Percentiles rank a stretch among this genome's conserved stretches.
Evolutionary conservation across 176 grass and related monocot species (phyloP).

Genomic region (Aechmea fasciata): DNA sequence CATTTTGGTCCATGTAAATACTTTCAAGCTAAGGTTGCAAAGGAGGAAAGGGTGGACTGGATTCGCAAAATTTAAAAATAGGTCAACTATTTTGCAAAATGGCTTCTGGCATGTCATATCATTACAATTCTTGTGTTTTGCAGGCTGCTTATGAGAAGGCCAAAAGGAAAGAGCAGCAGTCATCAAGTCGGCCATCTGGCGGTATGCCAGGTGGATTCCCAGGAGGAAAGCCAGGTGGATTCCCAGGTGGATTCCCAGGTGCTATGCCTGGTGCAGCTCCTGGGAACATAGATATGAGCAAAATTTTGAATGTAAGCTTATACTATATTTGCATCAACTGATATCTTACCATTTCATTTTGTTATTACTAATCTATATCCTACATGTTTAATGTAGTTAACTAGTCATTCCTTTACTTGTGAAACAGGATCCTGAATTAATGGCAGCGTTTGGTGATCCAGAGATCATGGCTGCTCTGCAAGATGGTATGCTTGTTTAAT

Average conservation of each 20-base stretch:
- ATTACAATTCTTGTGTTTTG: constrained; percentile 8
- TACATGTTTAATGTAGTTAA: background rate
- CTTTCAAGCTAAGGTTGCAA: no score
- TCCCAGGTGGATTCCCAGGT: constrained; percentile 38
- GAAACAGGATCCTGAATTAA: constrained; percentile 75
- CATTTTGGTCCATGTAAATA: no score
- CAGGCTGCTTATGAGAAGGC: constrained; percentile 97
- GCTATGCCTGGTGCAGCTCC: constrained; percentile 52
- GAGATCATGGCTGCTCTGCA: constrained; percentile 89
- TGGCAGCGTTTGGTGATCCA: constrained; percentile 75
- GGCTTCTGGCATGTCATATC: no score
- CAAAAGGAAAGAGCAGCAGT: constrained; percentile 71
- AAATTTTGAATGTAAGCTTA: constrained; percentile 72
- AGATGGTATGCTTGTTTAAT: constrained; percentile 50
- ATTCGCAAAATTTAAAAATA: no score
- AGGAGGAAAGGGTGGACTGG: no score
- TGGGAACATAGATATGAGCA: constrained; percentile 72
- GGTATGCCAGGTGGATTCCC: constrained; percentile 26
- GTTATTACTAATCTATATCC: background rate
- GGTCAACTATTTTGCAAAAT: no score
- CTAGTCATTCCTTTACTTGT: constrained; percentile 2
- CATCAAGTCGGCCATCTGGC: constrained; percentile 42
- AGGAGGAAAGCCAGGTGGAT: constrained; percentile 20
- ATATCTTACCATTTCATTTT: background rate
- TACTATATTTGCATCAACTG: background rate